These are phyloP conservation scores for Massariosphaeria phaeospora DNA, from an alignment of 495 filamentous ascomycete genomes.

Conservation along the genomic window DNA sequence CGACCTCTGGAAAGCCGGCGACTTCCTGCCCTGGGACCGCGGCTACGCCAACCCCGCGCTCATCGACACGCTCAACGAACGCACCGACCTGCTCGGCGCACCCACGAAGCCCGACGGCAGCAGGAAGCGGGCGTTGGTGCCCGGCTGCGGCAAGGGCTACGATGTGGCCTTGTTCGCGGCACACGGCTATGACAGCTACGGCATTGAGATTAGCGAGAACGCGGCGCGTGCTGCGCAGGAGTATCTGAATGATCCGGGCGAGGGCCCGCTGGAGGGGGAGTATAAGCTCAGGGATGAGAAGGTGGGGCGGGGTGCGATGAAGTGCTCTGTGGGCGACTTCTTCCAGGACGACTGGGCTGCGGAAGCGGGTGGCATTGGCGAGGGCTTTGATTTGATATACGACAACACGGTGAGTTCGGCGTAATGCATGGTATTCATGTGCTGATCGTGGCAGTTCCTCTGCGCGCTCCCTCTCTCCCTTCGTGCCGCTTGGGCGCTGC, in stretches of 20 bases:
- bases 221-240: constrained; percentile 46
- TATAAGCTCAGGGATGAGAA: constrained; percentile 48
- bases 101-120: constrained; percentile 39
- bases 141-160: constrained; percentile 71
- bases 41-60: constrained; percentile 63
- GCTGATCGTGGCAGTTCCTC: constrained; percentile 56
- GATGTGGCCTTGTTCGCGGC: constrained; percentile 67
- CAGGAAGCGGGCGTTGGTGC: constrained; percentile 41
- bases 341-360: constrained; percentile 61
- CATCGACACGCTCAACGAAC: constrained; percentile 53
- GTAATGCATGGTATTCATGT: not conserved
- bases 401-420: constrained; percentile 66
- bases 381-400: constrained; percentile 72
- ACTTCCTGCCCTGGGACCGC: constrained; percentile 64
- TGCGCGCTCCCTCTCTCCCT: constrained; percentile 64
- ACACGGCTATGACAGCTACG: constrained; percentile 68
- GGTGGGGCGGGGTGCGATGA: constrained; percentile 51
- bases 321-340: constrained; percentile 66
- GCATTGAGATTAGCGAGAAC: constrained; percentile 59
- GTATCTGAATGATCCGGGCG: constrained; percentile 40
- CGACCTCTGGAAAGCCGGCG: constrained; percentile 57
- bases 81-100: constrained; percentile 45
- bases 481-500: constrained; percentile 64
- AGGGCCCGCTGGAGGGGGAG: constrained; percentile 30
- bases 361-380: constrained; percentile 41